Conservation (phyloP, 2,329 filamentous ascomycete genomes). For the Pezicula neosporulosa region DNA sequence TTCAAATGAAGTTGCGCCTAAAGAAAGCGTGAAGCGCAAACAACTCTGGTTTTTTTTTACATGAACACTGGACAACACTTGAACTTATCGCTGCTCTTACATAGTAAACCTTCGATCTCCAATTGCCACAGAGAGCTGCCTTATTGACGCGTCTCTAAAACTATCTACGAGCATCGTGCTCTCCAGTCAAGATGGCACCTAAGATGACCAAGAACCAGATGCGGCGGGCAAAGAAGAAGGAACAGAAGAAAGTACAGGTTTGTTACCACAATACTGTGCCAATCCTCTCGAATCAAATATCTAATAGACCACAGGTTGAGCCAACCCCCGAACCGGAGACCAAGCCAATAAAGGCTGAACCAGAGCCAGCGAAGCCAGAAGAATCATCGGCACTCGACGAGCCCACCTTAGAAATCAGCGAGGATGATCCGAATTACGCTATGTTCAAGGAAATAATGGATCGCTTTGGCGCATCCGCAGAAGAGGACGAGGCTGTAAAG, state of each 20-base stretch:
- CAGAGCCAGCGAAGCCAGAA: constrained; percentile 30
- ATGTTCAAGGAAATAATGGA: constrained; percentile 81
- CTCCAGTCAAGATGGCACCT: constrained; percentile 50
- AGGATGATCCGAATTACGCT: constrained; percentile 74
- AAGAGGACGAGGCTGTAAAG: constrained; percentile 60
- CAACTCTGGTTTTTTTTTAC: neutral
- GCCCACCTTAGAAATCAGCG: constrained; percentile 45
- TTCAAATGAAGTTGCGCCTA: too few species aligned
- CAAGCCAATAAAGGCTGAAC: constrained; percentile 23
- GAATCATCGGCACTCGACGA: constrained; percentile 32
- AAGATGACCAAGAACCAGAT: constrained; percentile 95
- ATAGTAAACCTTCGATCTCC: too few species aligned
- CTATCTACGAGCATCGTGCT: constrained; percentile 15
- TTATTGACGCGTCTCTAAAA: neutral
- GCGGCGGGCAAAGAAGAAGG: constrained; percentile 91
- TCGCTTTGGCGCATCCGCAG: constrained; percentile 67
- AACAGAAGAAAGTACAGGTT: constrained; percentile 70
- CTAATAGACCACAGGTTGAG: constrained; percentile 26
- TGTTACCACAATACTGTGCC: constrained; percentile 9
- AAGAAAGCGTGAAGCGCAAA: neutral
- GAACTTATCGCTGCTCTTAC: too few species aligned
- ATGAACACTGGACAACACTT: neutral
- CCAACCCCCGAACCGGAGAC: constrained; percentile 21
- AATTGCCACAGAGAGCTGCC: neutral
- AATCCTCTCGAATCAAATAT: constrained; percentile 14